A percentile compares a stretch with the other conserved stretches of the same genome.
Evolutionary conservation across 805 yeast genomes (phyloP).

Genomic region (Candida maltosa): DNA sequence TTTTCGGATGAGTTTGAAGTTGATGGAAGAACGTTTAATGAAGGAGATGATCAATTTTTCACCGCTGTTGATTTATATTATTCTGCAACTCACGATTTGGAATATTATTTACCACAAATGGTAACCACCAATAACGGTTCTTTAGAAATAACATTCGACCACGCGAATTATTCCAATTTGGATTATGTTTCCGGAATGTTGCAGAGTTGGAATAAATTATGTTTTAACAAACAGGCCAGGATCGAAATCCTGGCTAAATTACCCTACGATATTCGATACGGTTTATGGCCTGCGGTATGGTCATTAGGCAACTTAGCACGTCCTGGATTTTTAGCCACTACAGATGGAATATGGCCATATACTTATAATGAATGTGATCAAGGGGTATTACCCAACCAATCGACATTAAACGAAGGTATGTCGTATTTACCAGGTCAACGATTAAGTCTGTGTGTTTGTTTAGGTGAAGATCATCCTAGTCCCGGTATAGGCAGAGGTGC

Average conservation of each 20-base stretch:
- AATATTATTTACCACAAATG: conserved; percentile 38
- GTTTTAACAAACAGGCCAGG: conserved; percentile 28
- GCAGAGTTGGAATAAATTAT: conserved; percentile 33
- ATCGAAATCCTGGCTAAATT: conserved; percentile 26
- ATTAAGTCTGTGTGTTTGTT: conserved; percentile 30
- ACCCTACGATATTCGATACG: conserved; percentile 30
- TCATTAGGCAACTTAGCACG: conserved; percentile 36
- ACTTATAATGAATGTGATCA: conserved; percentile 35
- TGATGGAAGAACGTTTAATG: conserved; percentile 41
- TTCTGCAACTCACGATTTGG: conserved; percentile 41
- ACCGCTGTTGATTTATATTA: conserved; percentile 37
- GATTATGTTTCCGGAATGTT: conserved; percentile 34
- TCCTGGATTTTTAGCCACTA: conserved; percentile 32
- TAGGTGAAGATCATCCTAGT: conserved; percentile 36
- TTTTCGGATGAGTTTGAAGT: conserved; percentile 42
- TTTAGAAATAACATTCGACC: conserved; percentile 27
- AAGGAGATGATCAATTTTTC: conserved; percentile 42
- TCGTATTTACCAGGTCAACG: conserved; percentile 37
- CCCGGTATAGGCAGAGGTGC: conserved; percentile 37
- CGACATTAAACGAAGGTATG: conserved; percentile 34
- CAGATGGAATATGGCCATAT: conserved; percentile 41
- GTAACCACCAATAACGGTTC: conserved; percentile 33
- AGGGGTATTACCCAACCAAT: conserved; percentile 37
- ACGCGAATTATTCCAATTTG: conserved; percentile 25
- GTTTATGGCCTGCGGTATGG: conserved; percentile 41